Evolutionary conservation across 2,329 filamentous ascomycete species (phyloP).

Genomic region (Bipolaris cookei): DNA sequence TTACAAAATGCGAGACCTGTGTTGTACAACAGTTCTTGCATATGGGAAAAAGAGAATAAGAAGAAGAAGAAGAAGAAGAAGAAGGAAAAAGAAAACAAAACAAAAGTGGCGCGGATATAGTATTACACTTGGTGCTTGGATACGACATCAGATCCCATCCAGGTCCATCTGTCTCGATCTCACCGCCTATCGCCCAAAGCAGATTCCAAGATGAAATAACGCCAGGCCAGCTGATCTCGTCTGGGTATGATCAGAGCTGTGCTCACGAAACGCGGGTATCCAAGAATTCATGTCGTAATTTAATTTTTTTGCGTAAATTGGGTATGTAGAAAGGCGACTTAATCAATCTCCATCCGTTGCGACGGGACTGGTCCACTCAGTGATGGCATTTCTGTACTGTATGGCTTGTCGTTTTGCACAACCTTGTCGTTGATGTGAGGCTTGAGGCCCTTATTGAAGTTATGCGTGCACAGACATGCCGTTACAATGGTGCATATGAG

Average conservation of each 20-base stretch:
- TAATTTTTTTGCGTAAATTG: conserved; percentile 20
- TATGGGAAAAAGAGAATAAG: conserved; percentile 4
- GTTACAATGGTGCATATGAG: conserved; percentile 89
- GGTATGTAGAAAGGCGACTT: conserved; percentile 23
- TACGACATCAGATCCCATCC: conserved; percentile 12
- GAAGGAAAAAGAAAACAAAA: conserved; percentile 2
- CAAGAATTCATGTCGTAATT: conserved; percentile 32
- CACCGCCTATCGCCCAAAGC: conserved; percentile 15
- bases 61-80: conserved; percentile 8
- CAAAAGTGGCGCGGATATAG: conserved; percentile 1
- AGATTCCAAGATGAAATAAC: conserved; percentile 27
- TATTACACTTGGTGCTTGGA: conserved; percentile 10
- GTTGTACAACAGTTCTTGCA: conserved; percentile 26
- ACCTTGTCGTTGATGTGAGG: conserved; percentile 74
- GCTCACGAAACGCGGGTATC: conserved; percentile 36
- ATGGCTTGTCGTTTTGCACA: conserved; percentile 58
- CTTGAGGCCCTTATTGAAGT: conserved; percentile 90
- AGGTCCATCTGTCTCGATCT: conserved; percentile 9
- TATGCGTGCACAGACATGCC: conserved; percentile 83
- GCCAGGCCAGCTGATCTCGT: conserved; percentile 31
- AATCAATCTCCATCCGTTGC: conserved; percentile 53
- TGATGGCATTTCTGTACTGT: conserved; percentile 56
- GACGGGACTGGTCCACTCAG: conserved; percentile 54
- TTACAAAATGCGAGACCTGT: conserved; percentile 20
- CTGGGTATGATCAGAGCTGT: conserved; percentile 34